phyloP scores from a whole-genome alignment of 2,329 filamentous ascomycete genomes.

The Aotearoamyces nothofagi region DNA sequence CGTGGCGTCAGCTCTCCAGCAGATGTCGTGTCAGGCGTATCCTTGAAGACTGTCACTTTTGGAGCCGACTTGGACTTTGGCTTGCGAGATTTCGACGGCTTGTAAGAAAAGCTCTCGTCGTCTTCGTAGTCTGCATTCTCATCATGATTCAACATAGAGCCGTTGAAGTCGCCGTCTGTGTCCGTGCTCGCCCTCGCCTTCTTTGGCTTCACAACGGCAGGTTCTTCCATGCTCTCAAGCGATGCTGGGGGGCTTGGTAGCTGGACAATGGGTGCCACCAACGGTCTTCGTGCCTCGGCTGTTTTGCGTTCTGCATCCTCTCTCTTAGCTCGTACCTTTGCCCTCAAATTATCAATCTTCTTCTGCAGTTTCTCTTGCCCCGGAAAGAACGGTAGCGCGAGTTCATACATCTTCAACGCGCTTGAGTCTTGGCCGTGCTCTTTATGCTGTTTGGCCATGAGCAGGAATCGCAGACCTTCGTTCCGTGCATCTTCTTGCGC shows the following conservation, averaged over 20 bases:
- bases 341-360: conserved; percentile 50
- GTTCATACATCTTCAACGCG: conserved; percentile 73
- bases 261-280: conserved; percentile 8
- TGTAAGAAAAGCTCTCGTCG: conserved; percentile 18
- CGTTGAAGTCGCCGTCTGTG: conserved; percentile 20
- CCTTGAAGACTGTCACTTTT: conserved; percentile 13
- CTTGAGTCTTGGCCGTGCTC: conserved; percentile 65
- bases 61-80: conserved; percentile 14
- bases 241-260: conserved; percentile 10
- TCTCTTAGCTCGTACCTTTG: conserved; percentile 29
- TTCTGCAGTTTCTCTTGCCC: conserved; percentile 62
- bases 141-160: conserved; percentile 16
- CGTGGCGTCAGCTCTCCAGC: conserved; percentile 26
- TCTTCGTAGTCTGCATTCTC: conserved; percentile 25
- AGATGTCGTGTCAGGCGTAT: conserved; percentile 10
- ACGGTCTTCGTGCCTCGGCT: conserved; percentile 9
- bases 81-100: conserved; percentile 15
- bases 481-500: conserved; percentile 56
- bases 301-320: conserved; percentile 10
- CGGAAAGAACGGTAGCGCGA: conserved; percentile 74
- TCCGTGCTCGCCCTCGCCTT: conserved; percentile 11
- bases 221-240: conserved; percentile 6
- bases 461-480: conserved; percentile 68
- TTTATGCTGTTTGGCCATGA: conserved; percentile 88
- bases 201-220: conserved; percentile 8